A percentile compares a stretch with the other conserved stretches of the same genome.
These are phyloP conservation scores for Paraconiothyrium brasiliense DNA, from an alignment of 2,329 filamentous ascomycete genomes.

Conservation along the genomic window DNA sequence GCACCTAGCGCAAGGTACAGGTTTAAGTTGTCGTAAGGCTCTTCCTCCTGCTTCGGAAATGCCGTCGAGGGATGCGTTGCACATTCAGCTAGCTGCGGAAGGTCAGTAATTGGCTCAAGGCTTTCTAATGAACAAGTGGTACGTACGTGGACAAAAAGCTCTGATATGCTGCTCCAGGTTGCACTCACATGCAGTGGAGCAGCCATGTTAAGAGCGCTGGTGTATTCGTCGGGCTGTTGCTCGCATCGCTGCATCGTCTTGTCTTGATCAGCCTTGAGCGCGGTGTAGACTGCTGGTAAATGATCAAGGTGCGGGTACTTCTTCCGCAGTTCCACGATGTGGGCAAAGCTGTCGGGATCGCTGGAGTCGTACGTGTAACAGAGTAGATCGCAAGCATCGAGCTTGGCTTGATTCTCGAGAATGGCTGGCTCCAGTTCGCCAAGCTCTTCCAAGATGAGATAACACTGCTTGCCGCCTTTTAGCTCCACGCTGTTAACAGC, in stretches of 20 bases:
- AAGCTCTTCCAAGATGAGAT: slow-evolving; percentile 93
- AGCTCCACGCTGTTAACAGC: slow-evolving; percentile 97
- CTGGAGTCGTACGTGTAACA: slow-evolving; percentile 98
- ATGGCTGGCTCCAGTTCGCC: slow-evolving; percentile 96
- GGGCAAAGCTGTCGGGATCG: slow-evolving; percentile 93
- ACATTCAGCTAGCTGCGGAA: slow-evolving; percentile 77
- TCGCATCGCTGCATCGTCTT: slow-evolving; percentile 96
- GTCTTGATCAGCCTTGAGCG: slow-evolving; percentile 93
- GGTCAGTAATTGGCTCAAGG: slow-evolving; percentile 25
- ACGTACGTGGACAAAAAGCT: slow-evolving; percentile 80
- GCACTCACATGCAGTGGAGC: slow-evolving; percentile 94
- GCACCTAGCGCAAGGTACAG: slow-evolving; percentile 87
- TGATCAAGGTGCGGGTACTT: slow-evolving; percentile 85
- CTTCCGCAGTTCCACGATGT: slow-evolving; percentile 82
- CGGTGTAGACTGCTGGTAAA: slow-evolving; percentile 91
- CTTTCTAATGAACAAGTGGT: neutral
- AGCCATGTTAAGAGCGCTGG: slow-evolving; percentile 83
- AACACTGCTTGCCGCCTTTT: slow-evolving; percentile 94
- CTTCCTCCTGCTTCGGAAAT: slow-evolving; percentile 90
- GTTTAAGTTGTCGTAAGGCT: slow-evolving; percentile 81
- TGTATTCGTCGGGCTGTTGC: slow-evolving; percentile 89
- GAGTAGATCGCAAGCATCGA: slow-evolving; percentile 91
- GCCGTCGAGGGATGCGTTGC: slow-evolving; percentile 89
- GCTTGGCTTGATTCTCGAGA: slow-evolving; percentile 86
- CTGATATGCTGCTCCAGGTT: slow-evolving; percentile 91